Evolutionary conservation across 352 stramenopile genomes (phyloP).

Genomic region (Phytophthora fragariaefolia): DNA sequence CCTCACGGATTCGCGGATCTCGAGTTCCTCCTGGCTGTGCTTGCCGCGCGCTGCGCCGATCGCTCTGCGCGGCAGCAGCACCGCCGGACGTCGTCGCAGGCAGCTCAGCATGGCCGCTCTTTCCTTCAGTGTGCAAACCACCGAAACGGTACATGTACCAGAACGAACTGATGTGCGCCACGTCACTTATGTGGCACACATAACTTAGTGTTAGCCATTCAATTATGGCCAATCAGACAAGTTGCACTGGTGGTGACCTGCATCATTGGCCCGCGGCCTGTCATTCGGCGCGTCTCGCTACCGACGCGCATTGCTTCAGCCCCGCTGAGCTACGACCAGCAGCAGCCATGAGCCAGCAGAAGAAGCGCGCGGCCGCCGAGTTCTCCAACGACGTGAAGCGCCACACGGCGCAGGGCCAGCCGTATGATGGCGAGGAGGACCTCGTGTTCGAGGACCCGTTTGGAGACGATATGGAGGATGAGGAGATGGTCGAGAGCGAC

Average conservation of each 20-base stretch:
- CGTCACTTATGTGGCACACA: background rate
- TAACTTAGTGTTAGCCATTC: conserved; percentile 15
- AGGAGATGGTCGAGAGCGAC: conserved; percentile 90
- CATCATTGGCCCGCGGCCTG: conserved; percentile 34
- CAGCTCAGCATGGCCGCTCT: conserved; percentile 30
- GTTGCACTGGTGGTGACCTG: conserved; percentile 17
- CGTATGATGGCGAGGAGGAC: conserved; percentile 47
- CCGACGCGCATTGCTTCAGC: conserved; percentile 6
- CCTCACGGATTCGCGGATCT: conserved; percentile 57
- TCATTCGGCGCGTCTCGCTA: conserved; percentile 39
- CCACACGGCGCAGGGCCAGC: conserved; percentile 39
- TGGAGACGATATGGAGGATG: conserved; percentile 90
- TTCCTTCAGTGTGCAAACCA: conserved; percentile 16
- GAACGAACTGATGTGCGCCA: background rate
- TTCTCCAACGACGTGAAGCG: conserved; percentile 59
- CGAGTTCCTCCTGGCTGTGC: conserved; percentile 32
- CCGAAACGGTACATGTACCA: conserved; percentile 18
- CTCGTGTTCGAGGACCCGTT: conserved; percentile 91
- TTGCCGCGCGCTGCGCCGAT: conserved; percentile 15
- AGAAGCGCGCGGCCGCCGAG: conserved; percentile 73
- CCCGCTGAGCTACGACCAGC: background rate
- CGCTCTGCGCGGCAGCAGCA: conserved; percentile 15
- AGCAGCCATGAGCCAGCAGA: conserved; percentile 58
- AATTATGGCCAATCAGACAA: conserved; percentile 47
- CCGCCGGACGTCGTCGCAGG: conserved; percentile 18